Base-by-base conservation (phyloP, 108 stramenopile genomes). In the Asterionellopsis glacialis region DNA sequence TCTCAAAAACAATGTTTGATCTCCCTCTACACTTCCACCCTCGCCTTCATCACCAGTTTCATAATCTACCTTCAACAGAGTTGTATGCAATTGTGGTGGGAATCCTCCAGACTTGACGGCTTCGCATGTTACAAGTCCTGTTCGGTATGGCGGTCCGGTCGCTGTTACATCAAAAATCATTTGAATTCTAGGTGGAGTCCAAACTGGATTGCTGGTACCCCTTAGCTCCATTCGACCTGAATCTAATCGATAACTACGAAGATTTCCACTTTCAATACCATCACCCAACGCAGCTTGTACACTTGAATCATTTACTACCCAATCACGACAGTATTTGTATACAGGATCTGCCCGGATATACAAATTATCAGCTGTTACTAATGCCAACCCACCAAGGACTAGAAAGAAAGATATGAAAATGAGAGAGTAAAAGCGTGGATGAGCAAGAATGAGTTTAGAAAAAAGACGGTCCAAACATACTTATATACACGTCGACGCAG, bases 321-420 rank as follows among this genome's bases (percentile, higher is more conserved):
- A 64, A 15, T 59, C 21, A 19, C 43, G 47, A 45, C 61, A 63
- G 43, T 74, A 69, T 27, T 50, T 56, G 50, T 57, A 74, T n/a
- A 74, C 73, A 15, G 73, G 73, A 58, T 74, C 65, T 6, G 73
- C 73, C 1, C 73, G 73, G 57, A 74, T 74, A 51, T 64, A 64
- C 39, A 64, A 28, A 64, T 71, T 64, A 22, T 71, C 63, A 43
- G 39, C 16, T 23, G 63, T 59, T 7, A 59, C 57, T 12, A 42
- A 3, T 22, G 45, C 54, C 23, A 71, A 19, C 21, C 60, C 63
- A 23, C 70, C 70, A 22, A 71, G 50, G 22, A 71, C 57, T 71
- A 40, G 0, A 41, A 12, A 22, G 21, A 4, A 14, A 47, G 21
- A 47, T 22, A 47, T 0, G 19, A 15, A 41, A 43, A 0, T 27